phyloP scores from a whole-genome alignment of 2,329 filamentous ascomycete genomes.

The Pseudocercospora fuligena region DNA sequence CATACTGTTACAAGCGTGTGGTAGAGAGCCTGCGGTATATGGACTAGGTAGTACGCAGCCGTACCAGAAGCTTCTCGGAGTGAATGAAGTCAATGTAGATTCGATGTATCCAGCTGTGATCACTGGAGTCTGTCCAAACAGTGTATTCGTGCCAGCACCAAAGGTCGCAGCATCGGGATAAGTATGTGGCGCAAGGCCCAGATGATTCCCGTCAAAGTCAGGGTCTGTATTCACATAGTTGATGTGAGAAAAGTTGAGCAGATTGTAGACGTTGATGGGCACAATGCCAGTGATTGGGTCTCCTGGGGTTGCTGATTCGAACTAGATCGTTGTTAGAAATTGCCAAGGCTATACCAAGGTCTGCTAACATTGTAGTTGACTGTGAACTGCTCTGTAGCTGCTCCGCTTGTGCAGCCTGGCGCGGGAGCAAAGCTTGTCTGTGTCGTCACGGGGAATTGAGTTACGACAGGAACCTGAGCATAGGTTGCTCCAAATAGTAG shows the following conservation, averaged over 20 bases:
- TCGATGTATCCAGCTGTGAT: slow-evolving; percentile 26
- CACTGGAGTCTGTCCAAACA: slow-evolving; percentile 15
- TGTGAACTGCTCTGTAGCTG: slow-evolving; percentile 19
- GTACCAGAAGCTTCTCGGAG: slow-evolving; percentile 23
- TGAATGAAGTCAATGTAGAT: slow-evolving; percentile 22
- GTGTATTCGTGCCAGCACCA: slow-evolving; percentile 19
- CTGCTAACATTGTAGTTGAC: slow-evolving; percentile 22
- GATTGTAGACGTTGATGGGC: slow-evolving; percentile 26
- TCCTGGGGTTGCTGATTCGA: slow-evolving; percentile 23
- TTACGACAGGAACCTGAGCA: slow-evolving; percentile 14
- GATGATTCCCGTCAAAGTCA: slow-evolving; percentile 28
- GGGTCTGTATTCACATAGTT: slow-evolving; percentile 27
- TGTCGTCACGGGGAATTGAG: slow-evolving; percentile 21
- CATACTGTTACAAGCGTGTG: slow-evolving; percentile 22
- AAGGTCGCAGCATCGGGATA: slow-evolving; percentile 26
- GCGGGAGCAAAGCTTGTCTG: slow-evolving; percentile 22
- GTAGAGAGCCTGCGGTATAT: slow-evolving; percentile 26
- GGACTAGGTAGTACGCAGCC: slow-evolving; percentile 26
- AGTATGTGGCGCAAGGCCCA: slow-evolving; percentile 27
- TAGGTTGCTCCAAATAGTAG: slow-evolving; percentile 9
- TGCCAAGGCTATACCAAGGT: not conserved
- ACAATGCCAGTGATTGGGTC: slow-evolving; percentile 22
- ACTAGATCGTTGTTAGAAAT: not conserved
- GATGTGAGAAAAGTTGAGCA: slow-evolving; percentile 26
- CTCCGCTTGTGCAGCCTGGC: slow-evolving; percentile 16